Percentiles rank a stretch among this genome's conserved stretches.
These are phyloP conservation scores for Umbelopsis isabellina DNA, from an alignment of 192 early-diverging fungal species.

Conservation along the genomic window DNA sequence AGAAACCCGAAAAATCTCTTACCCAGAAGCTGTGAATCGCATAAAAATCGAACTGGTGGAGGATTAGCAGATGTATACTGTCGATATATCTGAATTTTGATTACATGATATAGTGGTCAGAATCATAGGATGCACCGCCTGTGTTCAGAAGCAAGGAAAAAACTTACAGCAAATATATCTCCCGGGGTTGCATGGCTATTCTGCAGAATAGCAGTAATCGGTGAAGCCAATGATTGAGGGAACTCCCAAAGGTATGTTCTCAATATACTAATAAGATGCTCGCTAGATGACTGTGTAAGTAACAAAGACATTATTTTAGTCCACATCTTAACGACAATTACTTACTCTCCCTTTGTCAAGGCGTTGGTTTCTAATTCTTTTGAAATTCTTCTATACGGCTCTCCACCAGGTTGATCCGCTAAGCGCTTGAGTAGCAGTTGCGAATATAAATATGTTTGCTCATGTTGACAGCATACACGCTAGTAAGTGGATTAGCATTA, in stretches of 20 bases:
- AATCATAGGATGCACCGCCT: too few species aligned
- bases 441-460: conserved; percentile 58
- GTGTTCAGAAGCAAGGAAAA: background rate
- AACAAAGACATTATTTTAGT: background rate
- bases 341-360: conserved; percentile 47
- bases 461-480: conserved; percentile 57
- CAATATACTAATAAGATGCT: conserved; percentile 28
- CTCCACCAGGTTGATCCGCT: conserved; percentile 43
- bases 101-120: background rate
- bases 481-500: conserved; percentile 9
- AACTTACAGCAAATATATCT: conserved; percentile 53
- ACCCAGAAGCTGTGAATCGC: conserved; percentile 43
- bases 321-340: background rate
- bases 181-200: conserved; percentile 52
- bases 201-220: conserved; percentile 50
- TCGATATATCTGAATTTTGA: conserved; percentile 44
- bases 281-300: background rate
- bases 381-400: conserved; percentile 48
- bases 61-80: conserved; percentile 45
- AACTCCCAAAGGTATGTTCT: conserved; percentile 42
- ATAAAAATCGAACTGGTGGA: conserved; percentile 45
- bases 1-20: conserved; percentile 10
- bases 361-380: conserved; percentile 54
- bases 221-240: conserved; percentile 40
- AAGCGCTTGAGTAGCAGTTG: conserved; percentile 50